Conservation (phyloP, 352 stramenopile species). For the Pythium utonaiense region DNA sequence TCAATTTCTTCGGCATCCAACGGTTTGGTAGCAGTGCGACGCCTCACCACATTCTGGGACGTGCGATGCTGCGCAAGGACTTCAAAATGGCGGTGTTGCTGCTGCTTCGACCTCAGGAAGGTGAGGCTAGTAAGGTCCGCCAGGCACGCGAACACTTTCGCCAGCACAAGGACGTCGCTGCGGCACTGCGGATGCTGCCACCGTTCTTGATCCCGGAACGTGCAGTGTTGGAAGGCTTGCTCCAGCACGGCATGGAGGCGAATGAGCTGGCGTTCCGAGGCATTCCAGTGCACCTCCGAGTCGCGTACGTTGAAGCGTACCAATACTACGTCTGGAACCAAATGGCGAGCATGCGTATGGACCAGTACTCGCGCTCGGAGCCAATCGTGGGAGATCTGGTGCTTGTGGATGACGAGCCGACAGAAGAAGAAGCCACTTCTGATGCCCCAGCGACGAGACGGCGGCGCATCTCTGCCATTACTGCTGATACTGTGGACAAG, state of each 20-base stretch:
- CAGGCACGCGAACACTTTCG: conserved; percentile 76
- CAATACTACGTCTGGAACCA: conserved; percentile 96
- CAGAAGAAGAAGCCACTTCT: conserved; percentile 2
- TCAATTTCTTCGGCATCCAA: conserved; percentile 98
- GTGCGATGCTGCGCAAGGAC: conserved; percentile 91
- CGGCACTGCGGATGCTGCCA: conserved; percentile 72
- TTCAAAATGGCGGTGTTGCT: conserved; percentile 92
- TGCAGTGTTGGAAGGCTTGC: conserved; percentile 64
- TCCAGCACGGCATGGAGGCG: conserved; percentile 72
- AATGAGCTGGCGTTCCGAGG: conserved; percentile 68
- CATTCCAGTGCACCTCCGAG: conserved; percentile 56
- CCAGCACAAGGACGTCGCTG: conserved; percentile 78
- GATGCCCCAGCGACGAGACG: conserved; percentile 10
- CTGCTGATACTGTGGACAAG: conserved; percentile 73
- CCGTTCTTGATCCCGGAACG: conserved; percentile 69
- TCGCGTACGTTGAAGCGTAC: conserved; percentile 77
- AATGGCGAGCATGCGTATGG: conserved; percentile 88
- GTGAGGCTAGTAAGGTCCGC: conserved; percentile 78
- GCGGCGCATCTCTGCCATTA: conserved; percentile 57
- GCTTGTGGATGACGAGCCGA: conserved; percentile 14
- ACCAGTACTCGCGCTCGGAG: conserved; percentile 45
- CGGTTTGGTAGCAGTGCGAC: conserved; percentile 90
- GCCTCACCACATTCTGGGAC: conserved; percentile 81
- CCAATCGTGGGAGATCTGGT: conserved; percentile 91
- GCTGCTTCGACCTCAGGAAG: conserved; percentile 85